These are phyloP conservation scores for Coix lacrymajobi DNA, from an alignment of 176 grass and related monocot species.

Conservation along the genomic window DNA sequence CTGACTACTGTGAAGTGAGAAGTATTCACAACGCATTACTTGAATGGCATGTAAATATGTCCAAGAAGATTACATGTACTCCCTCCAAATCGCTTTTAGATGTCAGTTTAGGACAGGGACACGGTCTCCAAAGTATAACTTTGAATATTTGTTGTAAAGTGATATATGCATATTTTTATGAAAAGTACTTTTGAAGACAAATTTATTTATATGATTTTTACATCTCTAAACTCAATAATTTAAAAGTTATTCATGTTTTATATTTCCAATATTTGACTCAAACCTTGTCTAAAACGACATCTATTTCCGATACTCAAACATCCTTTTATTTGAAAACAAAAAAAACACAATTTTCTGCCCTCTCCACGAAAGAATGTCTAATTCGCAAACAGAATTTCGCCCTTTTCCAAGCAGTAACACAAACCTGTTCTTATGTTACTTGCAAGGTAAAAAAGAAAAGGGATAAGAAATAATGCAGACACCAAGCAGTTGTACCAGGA, in stretches of 20 bases:
- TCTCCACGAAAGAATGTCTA: background rate
- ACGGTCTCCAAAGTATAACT: too few relatives aligned
- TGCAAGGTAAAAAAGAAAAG: background rate
- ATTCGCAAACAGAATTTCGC: background rate
- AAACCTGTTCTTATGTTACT: background rate
- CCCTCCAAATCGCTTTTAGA: too few relatives aligned
- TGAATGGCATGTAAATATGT: background rate
- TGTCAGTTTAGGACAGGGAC: too few relatives aligned
- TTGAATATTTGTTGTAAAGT: too few relatives aligned
- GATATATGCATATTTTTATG: too few relatives aligned
- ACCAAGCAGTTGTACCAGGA: background rate
- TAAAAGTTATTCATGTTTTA: too few relatives aligned
- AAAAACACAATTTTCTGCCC: background rate
- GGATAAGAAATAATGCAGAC: background rate
- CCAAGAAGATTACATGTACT: background rate
- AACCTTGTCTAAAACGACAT: too few relatives aligned
- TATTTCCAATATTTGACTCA: too few relatives aligned
- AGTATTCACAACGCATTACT: background rate
- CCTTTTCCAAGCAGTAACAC: background rate
- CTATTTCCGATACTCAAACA: too few relatives aligned
- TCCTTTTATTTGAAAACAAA: background rate
- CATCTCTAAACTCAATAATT: too few relatives aligned
- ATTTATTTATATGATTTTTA: too few relatives aligned
- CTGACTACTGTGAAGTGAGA: background rate
- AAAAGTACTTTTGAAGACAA: too few relatives aligned